A percentile compares a stretch with the other conserved stretches of the same genome.
Evolutionary conservation across 805 yeast species (phyloP).

Genomic region (Hanseniaspora lindneri): DNA sequence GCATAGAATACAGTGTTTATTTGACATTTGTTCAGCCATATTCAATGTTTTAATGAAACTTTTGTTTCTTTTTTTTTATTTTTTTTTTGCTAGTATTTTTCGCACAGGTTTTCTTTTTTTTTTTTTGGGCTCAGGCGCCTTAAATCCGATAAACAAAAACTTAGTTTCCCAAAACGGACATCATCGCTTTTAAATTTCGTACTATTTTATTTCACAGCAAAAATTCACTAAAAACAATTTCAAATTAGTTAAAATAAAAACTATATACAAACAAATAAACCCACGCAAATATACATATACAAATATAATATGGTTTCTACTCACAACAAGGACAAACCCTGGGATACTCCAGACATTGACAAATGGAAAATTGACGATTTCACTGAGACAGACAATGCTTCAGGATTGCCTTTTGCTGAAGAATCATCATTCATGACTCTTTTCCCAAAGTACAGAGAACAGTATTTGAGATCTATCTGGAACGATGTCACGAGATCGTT

Average conservation of each 20-base stretch:
- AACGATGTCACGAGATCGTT: slow-evolving; percentile 77
- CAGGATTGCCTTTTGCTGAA: slow-evolving; percentile 85
- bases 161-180: neutral
- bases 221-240: too few species aligned
- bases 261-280: too few species aligned
- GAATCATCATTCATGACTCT: slow-evolving; percentile 90
- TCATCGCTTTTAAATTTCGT: too few species aligned
- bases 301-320: slow-evolving; percentile 65
- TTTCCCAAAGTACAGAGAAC: slow-evolving; percentile 93
- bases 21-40: too few species aligned
- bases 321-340: slow-evolving; percentile 88
- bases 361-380: slow-evolving; percentile 87
- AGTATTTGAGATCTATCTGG: slow-evolving; percentile 81
- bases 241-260: too few species aligned
- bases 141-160: neutral
- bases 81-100: neutral
- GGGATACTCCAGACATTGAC: slow-evolving; percentile 93
- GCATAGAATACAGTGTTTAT: too few species aligned
- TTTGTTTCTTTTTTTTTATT: neutral
- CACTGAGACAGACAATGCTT: slow-evolving; percentile 74
- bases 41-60: too few species aligned
- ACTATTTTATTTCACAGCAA: neutral
- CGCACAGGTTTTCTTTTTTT: neutral
- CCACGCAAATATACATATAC: too few species aligned
- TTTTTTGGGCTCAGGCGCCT: neutral